A percentile compares a stretch with the other conserved stretches of the same genome.
phyloP scores from a whole-genome alignment of 1,284 basidiomycete species.

The Pascua sp. region DNA sequence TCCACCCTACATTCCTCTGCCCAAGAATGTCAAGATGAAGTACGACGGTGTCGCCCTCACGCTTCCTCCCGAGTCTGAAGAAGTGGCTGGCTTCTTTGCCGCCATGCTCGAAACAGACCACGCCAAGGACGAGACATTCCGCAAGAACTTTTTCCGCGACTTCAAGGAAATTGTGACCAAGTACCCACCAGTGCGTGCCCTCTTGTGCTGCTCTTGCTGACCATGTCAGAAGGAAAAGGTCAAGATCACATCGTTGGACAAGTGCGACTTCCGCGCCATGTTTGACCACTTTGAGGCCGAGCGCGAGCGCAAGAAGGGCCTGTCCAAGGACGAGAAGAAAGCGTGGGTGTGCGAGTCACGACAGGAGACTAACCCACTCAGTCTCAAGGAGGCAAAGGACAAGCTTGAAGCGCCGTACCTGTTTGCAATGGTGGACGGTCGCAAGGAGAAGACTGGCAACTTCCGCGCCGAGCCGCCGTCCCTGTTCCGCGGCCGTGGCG shows the following conservation, averaged over 20 bases:
- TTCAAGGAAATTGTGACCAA: constrained; percentile 74
- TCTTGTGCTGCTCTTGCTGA: background rate
- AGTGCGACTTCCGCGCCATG: constrained; percentile 94
- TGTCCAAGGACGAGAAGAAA: constrained; percentile 85
- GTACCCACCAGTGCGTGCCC: constrained; percentile 71
- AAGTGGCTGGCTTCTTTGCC: constrained; percentile 95
- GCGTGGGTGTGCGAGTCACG: constrained; percentile 45
- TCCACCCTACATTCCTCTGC: constrained; percentile 84
- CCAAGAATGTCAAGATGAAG: constrained; percentile 84
- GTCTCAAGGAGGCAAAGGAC: constrained; percentile 76
- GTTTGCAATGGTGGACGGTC: constrained; percentile 82
- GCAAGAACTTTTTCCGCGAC: constrained; percentile 94
- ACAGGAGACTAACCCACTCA: constrained; percentile 11
- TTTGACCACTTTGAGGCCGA: constrained; percentile 88
- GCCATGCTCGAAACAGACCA: constrained; percentile 93
- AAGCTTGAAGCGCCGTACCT: constrained; percentile 79
- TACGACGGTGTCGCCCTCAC: constrained; percentile 82
- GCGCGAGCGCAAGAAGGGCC: constrained; percentile 85
- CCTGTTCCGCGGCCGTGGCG: constrained; percentile 93
- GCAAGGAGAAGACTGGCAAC: constrained; percentile 97
- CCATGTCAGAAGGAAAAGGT: constrained; percentile 55
- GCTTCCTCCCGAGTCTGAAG: constrained; percentile 82
- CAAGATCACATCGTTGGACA: constrained; percentile 71
- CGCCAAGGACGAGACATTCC: constrained; percentile 81
- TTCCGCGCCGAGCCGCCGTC: constrained; percentile 98